phyloP scores from a whole-genome alignment of 192 early-diverging fungal species.

The Allomyces arbusculus region DNA sequence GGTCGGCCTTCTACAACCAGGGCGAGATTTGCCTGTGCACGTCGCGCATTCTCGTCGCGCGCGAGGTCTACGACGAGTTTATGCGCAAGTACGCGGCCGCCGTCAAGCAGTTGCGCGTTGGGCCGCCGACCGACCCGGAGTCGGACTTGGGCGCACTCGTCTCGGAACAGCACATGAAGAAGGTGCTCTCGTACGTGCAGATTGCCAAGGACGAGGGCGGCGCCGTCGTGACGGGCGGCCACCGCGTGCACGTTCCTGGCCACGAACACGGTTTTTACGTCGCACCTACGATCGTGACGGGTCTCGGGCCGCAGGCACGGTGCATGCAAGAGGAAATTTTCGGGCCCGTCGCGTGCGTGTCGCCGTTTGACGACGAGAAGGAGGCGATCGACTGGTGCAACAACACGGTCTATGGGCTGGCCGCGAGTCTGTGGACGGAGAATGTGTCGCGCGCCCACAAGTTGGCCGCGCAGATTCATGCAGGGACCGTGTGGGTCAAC shows the following conservation, averaged over 20 bases:
- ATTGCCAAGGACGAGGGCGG: slow-evolving; percentile 25
- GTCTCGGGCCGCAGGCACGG: slow-evolving; percentile 14
- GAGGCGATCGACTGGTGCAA: slow-evolving; percentile 53
- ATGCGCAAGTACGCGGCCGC: slow-evolving; percentile 30
- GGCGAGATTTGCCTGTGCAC: slow-evolving; percentile 65
- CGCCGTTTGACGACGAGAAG: slow-evolving; percentile 50
- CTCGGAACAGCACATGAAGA: slow-evolving; percentile 43
- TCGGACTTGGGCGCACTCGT: slow-evolving; percentile 56
- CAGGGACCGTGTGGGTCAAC: slow-evolving; percentile 62
- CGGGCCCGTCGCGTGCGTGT: slow-evolving; percentile 60
- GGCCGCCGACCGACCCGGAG: slow-evolving; percentile 36
- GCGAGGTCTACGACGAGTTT: slow-evolving; percentile 40
- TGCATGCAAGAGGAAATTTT: slow-evolving; percentile 62
- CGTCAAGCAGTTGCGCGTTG: slow-evolving; percentile 32
- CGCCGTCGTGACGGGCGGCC: slow-evolving; percentile 11
- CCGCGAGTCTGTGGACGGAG: slow-evolving; percentile 51
- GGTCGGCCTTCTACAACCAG: slow-evolving; percentile 44
- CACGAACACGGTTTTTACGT: slow-evolving; percentile 50
- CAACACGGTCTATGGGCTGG: slow-evolving; percentile 51
- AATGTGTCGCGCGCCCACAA: slow-evolving; percentile 32
- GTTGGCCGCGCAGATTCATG: slow-evolving; percentile 36
- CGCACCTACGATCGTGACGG: slow-evolving; percentile 54
- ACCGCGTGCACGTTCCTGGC: neutral
- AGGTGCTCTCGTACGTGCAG: slow-evolving; percentile 44
- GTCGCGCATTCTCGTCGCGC: slow-evolving; percentile 61